Evolutionary conservation across 345 rosid genomes (phyloP), one percentile per base, ranked within the genome.

Genomic region (Syzygium jambos): DNA sequence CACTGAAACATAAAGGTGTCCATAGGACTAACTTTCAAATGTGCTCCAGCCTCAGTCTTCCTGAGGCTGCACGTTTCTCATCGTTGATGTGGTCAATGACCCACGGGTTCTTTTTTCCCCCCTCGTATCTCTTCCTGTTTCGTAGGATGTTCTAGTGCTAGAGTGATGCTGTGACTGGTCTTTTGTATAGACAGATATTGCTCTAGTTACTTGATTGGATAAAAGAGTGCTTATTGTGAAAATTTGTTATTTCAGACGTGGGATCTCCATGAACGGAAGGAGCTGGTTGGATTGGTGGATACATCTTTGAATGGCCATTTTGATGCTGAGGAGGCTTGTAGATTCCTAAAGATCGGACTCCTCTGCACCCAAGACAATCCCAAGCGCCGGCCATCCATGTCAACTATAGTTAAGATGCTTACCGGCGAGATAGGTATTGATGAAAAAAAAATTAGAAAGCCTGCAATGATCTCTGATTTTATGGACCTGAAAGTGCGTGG

Each of bases 241-340:
- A 17, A 41, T 90, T 84, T 87, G 16, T 34, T 90, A 46, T 56
- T 90, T 92, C 95, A 97, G 99, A 93, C 98, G 78, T 97, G 99
- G 99, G 92, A 90, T 8, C 95, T 95, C 34, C 93, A 91, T 53
- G 99, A 98, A 91, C 92, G 90, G 65, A 93, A 87, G 68, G 96
- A 95, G 91, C 93, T 96, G 34, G 93, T 96, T 55, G 91, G 29
- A 46, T 92, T 98, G 80, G 95, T 98, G 51, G 96, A 93, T 84
- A 10, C 88, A 51, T 88, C 91, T 21, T 30, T 94, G 85, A 77
- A 84, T 19, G 93, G 89, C 6, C 90, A 93, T 86, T 91, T 83
- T 14, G 85, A 91, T 41, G 85, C 54, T n/a, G 94, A 92, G 59
- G 94, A 92, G 86, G 95, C 95, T 80, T 88, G 87, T 80, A 89